Base-by-base conservation (phyloP, 208 protist species). In the Leishmania braziliensis region DNA sequence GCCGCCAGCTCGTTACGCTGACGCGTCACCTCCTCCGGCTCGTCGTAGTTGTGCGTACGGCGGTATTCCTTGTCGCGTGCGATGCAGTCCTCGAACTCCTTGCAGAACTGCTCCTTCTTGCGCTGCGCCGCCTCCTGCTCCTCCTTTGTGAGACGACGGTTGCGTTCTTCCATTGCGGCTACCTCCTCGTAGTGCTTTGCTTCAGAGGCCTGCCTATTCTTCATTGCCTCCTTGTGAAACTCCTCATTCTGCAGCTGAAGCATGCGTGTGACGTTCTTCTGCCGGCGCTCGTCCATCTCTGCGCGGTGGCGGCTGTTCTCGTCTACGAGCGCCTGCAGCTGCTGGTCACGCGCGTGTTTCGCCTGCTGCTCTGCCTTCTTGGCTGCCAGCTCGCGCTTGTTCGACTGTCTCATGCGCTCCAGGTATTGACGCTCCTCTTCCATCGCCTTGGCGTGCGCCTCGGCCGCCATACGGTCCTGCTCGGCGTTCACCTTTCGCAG, bases 41-140 rank as follows among this genome's bases (percentile, higher is more conserved):
- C 94, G 48, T 97, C 92, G 82, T 94, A 95, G 85, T 97, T 95
- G 85, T 95, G 88, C 50, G 29, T 84, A 16, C 82, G 81, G 66
- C 84, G 86, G 79, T 95, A 96, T 80, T 94, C 92, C 84, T 90
- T 89, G 60, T 97, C 91, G 36, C 93, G 92, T n/a, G 36, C 81
- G n/a, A 95, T 86, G 56, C 75, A 85, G 53, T 91, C 91, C 33
- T 93, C 88, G 72, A 97, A 93, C 43, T 95, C 92, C 29, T 83
- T 68, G 53, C 86, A 88, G 86, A 92, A 97, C 53, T 88, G 89
- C 29, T 91, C 78, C 78, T 90, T 87, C 83, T 93, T 92, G 14
- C 68, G 83, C 74, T 87, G 58, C 69, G 84, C 83, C n/a, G 86
- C 85, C 72, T 84, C 84, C 9, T 85, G 86, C 65, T 95, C 91